Percentiles rank a stretch among this genome's conserved stretches.
Evolutionary conservation across 2,329 filamentous ascomycete genomes (phyloP).

Genomic region (Apiospora phragmitis): DNA sequence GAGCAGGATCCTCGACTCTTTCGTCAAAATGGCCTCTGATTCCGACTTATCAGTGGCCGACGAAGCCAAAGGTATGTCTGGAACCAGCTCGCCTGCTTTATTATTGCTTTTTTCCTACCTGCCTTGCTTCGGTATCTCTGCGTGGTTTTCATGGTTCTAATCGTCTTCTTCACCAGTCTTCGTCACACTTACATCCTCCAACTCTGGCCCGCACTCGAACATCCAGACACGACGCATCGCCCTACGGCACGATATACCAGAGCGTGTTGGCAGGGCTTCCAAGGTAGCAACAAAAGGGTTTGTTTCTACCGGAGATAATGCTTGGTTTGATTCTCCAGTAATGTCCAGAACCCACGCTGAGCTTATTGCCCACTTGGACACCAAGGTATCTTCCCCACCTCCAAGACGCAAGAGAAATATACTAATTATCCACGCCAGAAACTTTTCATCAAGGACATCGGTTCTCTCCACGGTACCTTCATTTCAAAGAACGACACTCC

Average conservation of each 20-base stretch:
- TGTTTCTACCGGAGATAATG: slow-evolving; percentile 49
- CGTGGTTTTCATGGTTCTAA: not conserved
- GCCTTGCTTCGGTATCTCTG: not conserved
- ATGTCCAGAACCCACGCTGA: slow-evolving; percentile 70
- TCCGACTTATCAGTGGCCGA: not conserved
- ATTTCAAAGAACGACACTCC: slow-evolving; percentile 33
- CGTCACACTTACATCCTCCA: not conserved
- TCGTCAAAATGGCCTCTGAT: slow-evolving; percentile 3
- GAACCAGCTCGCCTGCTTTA: not conserved
- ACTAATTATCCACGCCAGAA: slow-evolving; percentile 34
- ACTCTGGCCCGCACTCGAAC: not conserved
- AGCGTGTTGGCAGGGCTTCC: slow-evolving; percentile 44
- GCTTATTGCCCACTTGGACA: slow-evolving; percentile 43
- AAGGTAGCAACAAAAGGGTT: slow-evolving; percentile 46
- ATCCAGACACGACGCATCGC: slow-evolving; percentile 29
- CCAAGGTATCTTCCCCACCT: slow-evolving; percentile 39
- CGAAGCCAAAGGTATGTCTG: not conserved
- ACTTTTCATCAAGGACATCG: slow-evolving; percentile 45
- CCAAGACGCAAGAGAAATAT: not conserved
- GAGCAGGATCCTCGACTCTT: not conserved
- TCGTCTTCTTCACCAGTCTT: not conserved
- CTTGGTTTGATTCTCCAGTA: slow-evolving; percentile 69
- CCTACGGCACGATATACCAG: slow-evolving; percentile 19
- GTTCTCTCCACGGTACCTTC: slow-evolving; percentile 56
- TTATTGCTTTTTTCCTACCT: not conserved